These are phyloP conservation scores for Colletotrichum somersetense DNA, from an alignment of 2,329 filamentous ascomycete species.

Conservation along the genomic window DNA sequence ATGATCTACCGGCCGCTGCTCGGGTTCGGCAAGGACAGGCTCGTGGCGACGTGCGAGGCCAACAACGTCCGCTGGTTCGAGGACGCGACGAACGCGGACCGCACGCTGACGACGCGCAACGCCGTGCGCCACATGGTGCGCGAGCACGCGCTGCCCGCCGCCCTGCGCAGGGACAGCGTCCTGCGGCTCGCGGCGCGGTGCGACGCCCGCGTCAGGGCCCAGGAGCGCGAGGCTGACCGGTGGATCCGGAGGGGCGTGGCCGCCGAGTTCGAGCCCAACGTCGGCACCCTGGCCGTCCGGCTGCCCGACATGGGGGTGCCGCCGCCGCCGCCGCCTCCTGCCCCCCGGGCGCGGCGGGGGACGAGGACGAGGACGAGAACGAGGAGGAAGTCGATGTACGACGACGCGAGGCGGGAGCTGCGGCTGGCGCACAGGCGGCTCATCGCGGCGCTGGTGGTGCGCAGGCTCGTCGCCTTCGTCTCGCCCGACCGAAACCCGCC, in stretches of 20 bases:
- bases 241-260: constrained; percentile 65
- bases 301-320: constrained; percentile 53
- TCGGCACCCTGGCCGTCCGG: constrained; percentile 61
- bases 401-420: constrained; percentile 40
- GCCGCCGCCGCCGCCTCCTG: too few species aligned
- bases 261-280: constrained; percentile 60
- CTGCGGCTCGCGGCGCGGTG: constrained; percentile 70
- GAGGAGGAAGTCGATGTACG: constrained; percentile 1
- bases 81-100: constrained; percentile 85
- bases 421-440: constrained; percentile 55
- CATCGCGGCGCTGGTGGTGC: constrained; percentile 61
- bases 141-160: constrained; percentile 72
- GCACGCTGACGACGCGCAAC: constrained; percentile 83
- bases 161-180: constrained; percentile 75
- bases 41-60: constrained; percentile 81
- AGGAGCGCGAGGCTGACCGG: constrained; percentile 65
- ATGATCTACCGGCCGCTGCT: constrained; percentile 78
- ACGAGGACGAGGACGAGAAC: constrained; percentile 4
- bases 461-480: constrained; percentile 63
- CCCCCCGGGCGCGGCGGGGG: constrained; percentile 8
- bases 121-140: constrained; percentile 77
- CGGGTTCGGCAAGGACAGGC: constrained; percentile 75
- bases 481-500: constrained; percentile 62
- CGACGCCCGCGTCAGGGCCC: constrained; percentile 55
- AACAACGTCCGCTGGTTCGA: constrained; percentile 81